Percentiles rank a stretch among this genome's conserved stretches.
These are phyloP conservation scores for Phytopythium cucurbitacearum DNA, from an alignment of 352 stramenopile species.

Conservation along the genomic window DNA sequence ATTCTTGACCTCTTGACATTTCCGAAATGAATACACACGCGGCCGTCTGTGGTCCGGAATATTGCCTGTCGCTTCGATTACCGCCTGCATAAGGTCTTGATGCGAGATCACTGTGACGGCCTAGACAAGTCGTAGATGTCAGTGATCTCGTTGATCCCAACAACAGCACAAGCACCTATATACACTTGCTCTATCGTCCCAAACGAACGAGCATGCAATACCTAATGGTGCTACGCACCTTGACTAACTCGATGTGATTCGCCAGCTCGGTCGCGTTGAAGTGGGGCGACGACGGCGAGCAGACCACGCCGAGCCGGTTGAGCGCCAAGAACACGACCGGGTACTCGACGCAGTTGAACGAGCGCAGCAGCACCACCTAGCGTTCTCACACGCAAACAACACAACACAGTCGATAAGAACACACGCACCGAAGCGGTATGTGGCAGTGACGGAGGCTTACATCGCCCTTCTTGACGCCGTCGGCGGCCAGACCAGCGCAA, in stretches of 20 bases:
- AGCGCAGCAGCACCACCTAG: constrained; percentile 42
- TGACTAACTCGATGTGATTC: constrained; percentile 26
- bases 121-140: neutral
- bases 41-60: neutral
- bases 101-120: constrained; percentile 30
- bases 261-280: constrained; percentile 31
- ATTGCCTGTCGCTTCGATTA: constrained; percentile 17
- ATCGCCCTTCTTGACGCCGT: constrained; percentile 37
- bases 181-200: too few relatives aligned
- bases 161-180: too few relatives aligned
- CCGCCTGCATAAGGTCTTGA: constrained; percentile 17
- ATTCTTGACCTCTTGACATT: constrained; percentile 3
- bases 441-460: constrained; percentile 14
- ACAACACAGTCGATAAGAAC: neutral
- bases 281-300: constrained; percentile 32
- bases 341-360: constrained; percentile 57
- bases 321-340: constrained; percentile 37
- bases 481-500: constrained; percentile 26
- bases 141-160: too few relatives aligned
- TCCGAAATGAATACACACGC: constrained; percentile 28
- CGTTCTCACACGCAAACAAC: too few relatives aligned
- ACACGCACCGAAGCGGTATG: constrained; percentile 2
- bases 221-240: constrained; percentile 10
- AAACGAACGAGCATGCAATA: too few relatives aligned
- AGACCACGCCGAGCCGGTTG: constrained; percentile 31